Base-by-base conservation (phyloP, 805 yeast species). In the Cyberlindnera samutprakarnensis region DNA sequence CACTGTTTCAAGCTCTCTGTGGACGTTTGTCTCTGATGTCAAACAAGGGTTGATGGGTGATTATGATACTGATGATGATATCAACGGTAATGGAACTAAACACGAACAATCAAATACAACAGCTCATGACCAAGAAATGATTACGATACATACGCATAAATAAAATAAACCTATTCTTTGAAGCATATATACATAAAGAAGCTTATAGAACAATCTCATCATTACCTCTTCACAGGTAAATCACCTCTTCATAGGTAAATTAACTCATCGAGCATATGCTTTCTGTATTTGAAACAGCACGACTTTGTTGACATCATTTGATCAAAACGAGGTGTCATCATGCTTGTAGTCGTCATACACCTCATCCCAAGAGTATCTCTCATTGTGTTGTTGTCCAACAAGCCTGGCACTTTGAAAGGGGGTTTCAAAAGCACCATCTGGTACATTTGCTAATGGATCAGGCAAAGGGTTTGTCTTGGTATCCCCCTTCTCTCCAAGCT, bases 1-100 rank as follows among this genome's bases (percentile, higher is more conserved):
- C 29, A 32, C 44, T 1, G 64, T 66, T 2, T 57, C 69, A 0
- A 51, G 47, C 26, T 65, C 70, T 10, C 31, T 70, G 4, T 70
- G 76, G 76, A 61, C 63, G 3, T 68, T 70, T 47, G 70, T 70
- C 7, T 66, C 59, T 42, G 75, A 69, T 33, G 66, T 70, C 17
- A 69, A 65, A 39, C 49, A 54, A 8, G 66, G 66, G 0, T 35
- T 62, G n/a, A 29, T 61, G 21, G 66, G 66, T 10, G 56, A 52
- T 13, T 63, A 7, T 14, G 16, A 14, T n/a, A 17, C 10, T 10
- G 20, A 25, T 11, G 20, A 10, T 9, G 20, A 6, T 12, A 13
- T 14, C 14, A 6, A 32, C 37, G 10, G 31, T 28, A 5, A 31
- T 20, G 13, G 28, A 32, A 11, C 14, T 21, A 27, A 22, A 24